Conservation (phyloP, 257 asterid genomes). For the Forsythia viridissima region DNA sequence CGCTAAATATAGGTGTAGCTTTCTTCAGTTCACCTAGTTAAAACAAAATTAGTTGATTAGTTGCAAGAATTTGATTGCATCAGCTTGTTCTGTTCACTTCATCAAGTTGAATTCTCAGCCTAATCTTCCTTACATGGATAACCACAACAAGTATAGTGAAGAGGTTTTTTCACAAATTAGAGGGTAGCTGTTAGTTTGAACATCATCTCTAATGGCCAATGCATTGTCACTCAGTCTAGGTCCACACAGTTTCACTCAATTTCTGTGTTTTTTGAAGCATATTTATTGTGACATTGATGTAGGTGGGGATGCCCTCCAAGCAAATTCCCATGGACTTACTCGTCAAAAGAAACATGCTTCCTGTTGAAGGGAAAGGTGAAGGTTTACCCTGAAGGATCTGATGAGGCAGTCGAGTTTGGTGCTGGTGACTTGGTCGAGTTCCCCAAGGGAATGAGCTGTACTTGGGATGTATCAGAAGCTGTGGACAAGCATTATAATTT, state of each 20-base stretch:
- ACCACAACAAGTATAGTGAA: neutral
- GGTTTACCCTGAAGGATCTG: slow-evolving; percentile 60
- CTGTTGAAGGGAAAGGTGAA: slow-evolving; percentile 65
- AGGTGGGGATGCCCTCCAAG: slow-evolving; percentile 85
- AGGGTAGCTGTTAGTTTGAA: neutral
- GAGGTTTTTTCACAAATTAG: neutral
- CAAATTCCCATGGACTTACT: slow-evolving; percentile 74
- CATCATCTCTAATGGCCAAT: neutral
- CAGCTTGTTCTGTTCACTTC: neutral
- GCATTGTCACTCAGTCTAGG: too few species aligned
- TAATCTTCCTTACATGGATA: neutral
- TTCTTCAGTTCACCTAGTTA: too few species aligned
- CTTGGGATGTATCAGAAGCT: slow-evolving; percentile 68
- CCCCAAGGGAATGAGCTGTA: slow-evolving; percentile 77
- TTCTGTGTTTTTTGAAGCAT: neutral
- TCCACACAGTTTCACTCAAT: neutral
- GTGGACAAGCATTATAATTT: slow-evolving; percentile 70
- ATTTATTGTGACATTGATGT: neutral
- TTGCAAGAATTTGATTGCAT: neutral
- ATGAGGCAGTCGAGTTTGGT: slow-evolving; percentile 55
- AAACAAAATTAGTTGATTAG: neutral
- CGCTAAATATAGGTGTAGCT: neutral
- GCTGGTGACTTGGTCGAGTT: slow-evolving; percentile 70
- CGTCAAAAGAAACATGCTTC: slow-evolving; percentile 59
- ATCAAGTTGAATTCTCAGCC: neutral